Evolutionary conservation across 768 basidiomycete genomes (phyloP), one percentile per base, ranked within the genome.

Genomic region (Clavaria fumosa): DNA sequence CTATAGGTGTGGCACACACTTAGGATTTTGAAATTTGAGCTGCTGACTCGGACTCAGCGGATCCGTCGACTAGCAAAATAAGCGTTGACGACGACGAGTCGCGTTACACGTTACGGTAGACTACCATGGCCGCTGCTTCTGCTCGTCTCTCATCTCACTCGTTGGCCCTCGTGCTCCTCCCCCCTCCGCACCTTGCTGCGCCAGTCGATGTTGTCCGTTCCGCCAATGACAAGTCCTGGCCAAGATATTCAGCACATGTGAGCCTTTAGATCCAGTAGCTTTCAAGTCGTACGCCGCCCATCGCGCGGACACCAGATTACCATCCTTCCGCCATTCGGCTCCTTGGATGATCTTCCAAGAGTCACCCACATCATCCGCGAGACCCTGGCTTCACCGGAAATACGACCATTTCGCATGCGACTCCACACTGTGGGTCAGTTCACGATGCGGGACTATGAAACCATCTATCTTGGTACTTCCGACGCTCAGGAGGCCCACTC

Each of bases 231-330:
- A 39, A 39, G 30, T 18, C 31, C 31, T 39, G 31, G 30, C 38
- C 38, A 5, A 31, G 38, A 19, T 39, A 32, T 30, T 39, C 38
- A 10, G 38, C 38, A 12, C 38, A 39, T 39, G 31, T 39, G 30
- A 21, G 38, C 34, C n/a, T n/a, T n/a, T n/a, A n/a, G n/a, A n/a
- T n/a, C n/a, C n/a, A n/a, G n/a, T n/a, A n/a, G n/a, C n/a, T n/a
- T n/a, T n/a, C n/a, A n/a, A n/a, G n/a, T n/a, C n/a, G n/a, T n/a
- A n/a, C n/a, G n/a, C n/a, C n/a, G n/a, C n/a, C n/a, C n/a, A n/a
- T n/a, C n/a, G n/a, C n/a, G n/a, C 15, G 24, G 5, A 30, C 17
- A 7, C 12, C 14, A 39, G 31, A 31, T 34, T 2, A 34, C 38
- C 10, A 20, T 39, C n/a, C 38, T 39, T 15, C 34, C 34, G 21